These are phyloP conservation scores for Anisodus tanguticus DNA, from an alignment of 257 asterid species.

Conservation along the genomic window DNA sequence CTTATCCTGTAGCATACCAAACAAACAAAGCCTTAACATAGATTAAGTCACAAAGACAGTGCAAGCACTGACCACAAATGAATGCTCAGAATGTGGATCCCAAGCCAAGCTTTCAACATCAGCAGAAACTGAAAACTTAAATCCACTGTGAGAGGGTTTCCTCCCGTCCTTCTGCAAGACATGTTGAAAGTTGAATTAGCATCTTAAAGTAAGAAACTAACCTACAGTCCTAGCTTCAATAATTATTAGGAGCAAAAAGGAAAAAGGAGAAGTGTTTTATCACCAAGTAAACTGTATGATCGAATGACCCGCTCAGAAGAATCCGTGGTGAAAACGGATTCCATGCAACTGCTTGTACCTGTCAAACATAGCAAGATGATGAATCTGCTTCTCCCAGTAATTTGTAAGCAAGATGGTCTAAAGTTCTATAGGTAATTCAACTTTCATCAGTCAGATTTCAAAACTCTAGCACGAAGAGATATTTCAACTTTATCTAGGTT, in stretches of 20 bases:
- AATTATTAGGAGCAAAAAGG: constrained; percentile 19
- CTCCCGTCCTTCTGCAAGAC: constrained; percentile 74
- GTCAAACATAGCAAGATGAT: constrained; percentile 28
- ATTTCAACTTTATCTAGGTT: neutral
- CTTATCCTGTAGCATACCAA: neutral
- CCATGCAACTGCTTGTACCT: constrained; percentile 98
- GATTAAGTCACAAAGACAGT: constrained; percentile 32
- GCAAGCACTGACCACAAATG: constrained; percentile 77
- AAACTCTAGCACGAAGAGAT: neutral
- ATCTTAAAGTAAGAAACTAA: neutral
- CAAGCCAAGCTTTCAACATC: constrained; percentile 92
- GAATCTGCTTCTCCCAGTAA: neutral
- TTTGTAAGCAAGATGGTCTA: neutral
- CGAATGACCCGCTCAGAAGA: constrained; percentile 94
- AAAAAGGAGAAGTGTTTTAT: neutral
- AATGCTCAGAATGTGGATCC: constrained; percentile 89
- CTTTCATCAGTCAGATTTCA: neutral
- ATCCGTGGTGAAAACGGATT: constrained; percentile 69
- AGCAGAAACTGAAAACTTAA: constrained; percentile 66
- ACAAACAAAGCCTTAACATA: neutral
- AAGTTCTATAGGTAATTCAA: neutral
- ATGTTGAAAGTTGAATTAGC: constrained; percentile 28
- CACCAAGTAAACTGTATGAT: constrained; percentile 77
- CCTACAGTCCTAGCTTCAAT: neutral
- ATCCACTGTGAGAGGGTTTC: constrained; percentile 54